A percentile compares a stretch with the other conserved stretches of the same genome.
Evolutionary conservation across 2,329 filamentous ascomycete genomes (phyloP).

Genomic region (Ascomycota sp.): DNA sequence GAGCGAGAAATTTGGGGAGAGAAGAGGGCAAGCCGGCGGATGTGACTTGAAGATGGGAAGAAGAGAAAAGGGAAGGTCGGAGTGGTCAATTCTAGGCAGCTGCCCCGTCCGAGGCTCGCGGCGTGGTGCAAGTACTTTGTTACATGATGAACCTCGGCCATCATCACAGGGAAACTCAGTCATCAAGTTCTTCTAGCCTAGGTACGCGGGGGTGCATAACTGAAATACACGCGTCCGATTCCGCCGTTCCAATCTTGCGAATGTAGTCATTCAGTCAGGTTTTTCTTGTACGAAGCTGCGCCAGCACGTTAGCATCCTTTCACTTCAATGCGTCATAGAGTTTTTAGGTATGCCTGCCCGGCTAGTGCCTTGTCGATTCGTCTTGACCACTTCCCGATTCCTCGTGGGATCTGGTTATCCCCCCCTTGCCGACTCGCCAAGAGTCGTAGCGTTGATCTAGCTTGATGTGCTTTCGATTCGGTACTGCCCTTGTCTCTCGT

Average conservation of each 20-base stretch:
- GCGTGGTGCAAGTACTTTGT: no score
- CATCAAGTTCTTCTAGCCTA: no score
- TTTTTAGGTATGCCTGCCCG: constrained; percentile 1
- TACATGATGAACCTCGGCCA: no score
- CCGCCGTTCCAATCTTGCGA: constrained; percentile 1
- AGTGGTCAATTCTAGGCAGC: no score
- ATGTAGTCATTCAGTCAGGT: constrained; percentile 1
- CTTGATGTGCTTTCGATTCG: neutral
- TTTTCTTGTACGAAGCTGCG: constrained; percentile 2
- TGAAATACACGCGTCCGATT: constrained; percentile 1
- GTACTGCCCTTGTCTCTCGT: neutral
- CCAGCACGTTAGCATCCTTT: constrained; percentile 1
- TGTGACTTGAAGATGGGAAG: no score
- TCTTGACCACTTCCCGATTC: constrained; percentile 2
- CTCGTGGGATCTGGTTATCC: constrained; percentile 1
- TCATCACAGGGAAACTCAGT: no score
- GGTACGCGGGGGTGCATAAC: no score
- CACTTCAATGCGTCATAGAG: constrained; percentile 1
- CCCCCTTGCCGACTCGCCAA: neutral
- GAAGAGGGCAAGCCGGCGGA: no score
- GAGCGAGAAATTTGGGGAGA: no score
- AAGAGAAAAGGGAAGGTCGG: no score
- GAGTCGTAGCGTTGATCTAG: neutral
- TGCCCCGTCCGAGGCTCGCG: no score
- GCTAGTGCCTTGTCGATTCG: constrained; percentile 2